phyloP scores from a whole-genome alignment of 225 moss, liverwort and hornwort species.

The Rhytidiadelphus loreus region DNA sequence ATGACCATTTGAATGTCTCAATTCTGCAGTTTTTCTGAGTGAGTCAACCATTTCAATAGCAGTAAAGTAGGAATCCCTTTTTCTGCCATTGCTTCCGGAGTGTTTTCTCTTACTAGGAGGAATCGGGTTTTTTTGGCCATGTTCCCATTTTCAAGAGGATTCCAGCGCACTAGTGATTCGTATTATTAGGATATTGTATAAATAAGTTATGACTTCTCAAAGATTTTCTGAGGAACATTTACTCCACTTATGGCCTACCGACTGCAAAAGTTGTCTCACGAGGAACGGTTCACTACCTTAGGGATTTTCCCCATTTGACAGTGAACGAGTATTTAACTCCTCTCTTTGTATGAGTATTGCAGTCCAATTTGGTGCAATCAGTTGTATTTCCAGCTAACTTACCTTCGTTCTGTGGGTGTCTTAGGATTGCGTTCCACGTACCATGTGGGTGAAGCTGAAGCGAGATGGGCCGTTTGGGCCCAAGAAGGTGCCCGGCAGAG shows the following conservation, averaged over 20 bases:
- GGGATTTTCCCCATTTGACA: neutral
- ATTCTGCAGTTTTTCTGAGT: neutral
- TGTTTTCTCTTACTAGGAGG: neutral
- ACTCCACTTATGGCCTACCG: neutral
- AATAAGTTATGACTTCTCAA: neutral
- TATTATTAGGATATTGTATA: neutral
- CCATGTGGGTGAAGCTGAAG: constrained; percentile 74
- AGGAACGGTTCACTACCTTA: neutral
- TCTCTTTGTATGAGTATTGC: neutral
- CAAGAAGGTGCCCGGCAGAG: constrained; percentile 64
- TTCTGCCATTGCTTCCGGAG: neutral
- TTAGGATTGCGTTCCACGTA: constrained; percentile 87
- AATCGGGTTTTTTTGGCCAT: neutral
- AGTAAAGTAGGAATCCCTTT: neutral
- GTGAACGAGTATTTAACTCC: neutral
- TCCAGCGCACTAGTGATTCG: neutral
- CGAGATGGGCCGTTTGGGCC: constrained; percentile 70
- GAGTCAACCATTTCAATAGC: neutral
- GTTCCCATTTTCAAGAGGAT: neutral
- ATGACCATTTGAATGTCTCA: neutral
- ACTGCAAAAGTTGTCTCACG: neutral
- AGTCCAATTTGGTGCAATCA: neutral
- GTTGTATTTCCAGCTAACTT: neutral
- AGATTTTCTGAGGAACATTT: neutral
- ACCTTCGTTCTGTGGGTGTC: neutral